Percentiles rank a stretch among this genome's conserved stretches.
phyloP scores from a whole-genome alignment of 345 rosid species.

The Hirschfeldia incana region DNA sequence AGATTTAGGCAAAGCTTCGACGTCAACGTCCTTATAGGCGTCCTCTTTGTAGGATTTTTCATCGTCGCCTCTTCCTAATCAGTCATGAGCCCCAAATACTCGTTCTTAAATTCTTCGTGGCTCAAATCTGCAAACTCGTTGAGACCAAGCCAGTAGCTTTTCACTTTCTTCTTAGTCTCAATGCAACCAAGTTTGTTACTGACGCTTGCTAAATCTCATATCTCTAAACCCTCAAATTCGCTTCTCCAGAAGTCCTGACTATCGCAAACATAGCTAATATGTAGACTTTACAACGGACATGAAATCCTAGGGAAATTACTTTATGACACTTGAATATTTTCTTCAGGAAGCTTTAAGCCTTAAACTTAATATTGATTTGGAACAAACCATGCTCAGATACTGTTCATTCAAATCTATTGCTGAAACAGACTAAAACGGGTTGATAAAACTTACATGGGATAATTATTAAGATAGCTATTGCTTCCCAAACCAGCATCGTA shows the following conservation, averaged over 20 bases:
- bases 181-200: background rate
- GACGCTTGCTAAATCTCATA: background rate
- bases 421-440: background rate
- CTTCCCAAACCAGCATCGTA: conserved; percentile 74
- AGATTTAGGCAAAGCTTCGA: conserved; percentile 51
- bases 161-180: conserved; percentile 57
- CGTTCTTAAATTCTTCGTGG: conserved; percentile 74
- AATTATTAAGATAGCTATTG: conserved; percentile 86
- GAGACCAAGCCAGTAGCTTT: conserved; percentile 72
- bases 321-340: background rate
- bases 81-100: conserved; percentile 49
- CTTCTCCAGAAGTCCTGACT: background rate
- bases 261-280: background rate
- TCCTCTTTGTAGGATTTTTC: conserved; percentile 33
- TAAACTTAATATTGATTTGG: background rate
- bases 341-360: background rate
- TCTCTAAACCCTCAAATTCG: background rate
- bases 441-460: background rate
- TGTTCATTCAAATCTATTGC: background rate
- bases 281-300: background rate
- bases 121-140: conserved; percentile 80
- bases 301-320: background rate
- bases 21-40: conserved; percentile 23
- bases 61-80: conserved; percentile 3
- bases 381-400: background rate